Evolutionary conservation across 2,329 filamentous ascomycete genomes (phyloP).

Genomic region (Calonectria hawksworthii): DNA sequence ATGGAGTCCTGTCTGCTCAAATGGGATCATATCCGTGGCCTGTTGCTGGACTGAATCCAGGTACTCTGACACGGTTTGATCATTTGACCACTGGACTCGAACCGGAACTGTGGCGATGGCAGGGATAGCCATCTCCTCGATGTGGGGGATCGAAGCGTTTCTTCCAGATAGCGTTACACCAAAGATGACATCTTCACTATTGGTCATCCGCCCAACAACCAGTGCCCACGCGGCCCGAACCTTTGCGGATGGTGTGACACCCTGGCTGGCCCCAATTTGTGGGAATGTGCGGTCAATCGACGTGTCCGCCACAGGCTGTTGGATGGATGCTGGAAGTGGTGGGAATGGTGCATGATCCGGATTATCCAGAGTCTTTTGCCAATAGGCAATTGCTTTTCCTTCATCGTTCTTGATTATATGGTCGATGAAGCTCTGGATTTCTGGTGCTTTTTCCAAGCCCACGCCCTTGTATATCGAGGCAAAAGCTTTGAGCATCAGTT

Average conservation of each 20-base stretch:
- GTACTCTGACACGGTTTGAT: conserved; percentile 51
- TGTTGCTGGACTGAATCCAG: conserved; percentile 49
- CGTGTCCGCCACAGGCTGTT: conserved; percentile 19
- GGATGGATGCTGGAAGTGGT: conserved; percentile 9
- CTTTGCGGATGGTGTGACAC: conserved; percentile 26
- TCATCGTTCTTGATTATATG: background rate
- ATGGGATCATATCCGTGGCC: conserved; percentile 26
- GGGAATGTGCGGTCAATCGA: background rate
- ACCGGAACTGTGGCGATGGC: conserved; percentile 33
- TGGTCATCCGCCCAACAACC: conserved; percentile 34
- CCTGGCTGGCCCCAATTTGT: background rate
- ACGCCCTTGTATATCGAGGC: conserved; percentile 16
- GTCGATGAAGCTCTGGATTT: conserved; percentile 17
- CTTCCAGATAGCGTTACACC: conserved; percentile 43
- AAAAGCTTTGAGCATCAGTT: conserved; percentile 31
- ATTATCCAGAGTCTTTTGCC: conserved; percentile 1
- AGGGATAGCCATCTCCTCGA: conserved; percentile 39
- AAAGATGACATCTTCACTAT: conserved; percentile 39
- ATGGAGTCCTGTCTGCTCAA: conserved; percentile 30
- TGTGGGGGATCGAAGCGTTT: conserved; percentile 36
- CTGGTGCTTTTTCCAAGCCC: background rate
- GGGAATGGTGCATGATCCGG: conserved; percentile 19
- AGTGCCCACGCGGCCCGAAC: conserved; percentile 49
- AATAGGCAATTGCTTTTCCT: background rate
- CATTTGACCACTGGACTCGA: conserved; percentile 43